Evolutionary conservation across 805 yeast genomes (phyloP), one percentile per base, ranked within the genome.

Genomic region (Ogataea nonfermentans): DNA sequence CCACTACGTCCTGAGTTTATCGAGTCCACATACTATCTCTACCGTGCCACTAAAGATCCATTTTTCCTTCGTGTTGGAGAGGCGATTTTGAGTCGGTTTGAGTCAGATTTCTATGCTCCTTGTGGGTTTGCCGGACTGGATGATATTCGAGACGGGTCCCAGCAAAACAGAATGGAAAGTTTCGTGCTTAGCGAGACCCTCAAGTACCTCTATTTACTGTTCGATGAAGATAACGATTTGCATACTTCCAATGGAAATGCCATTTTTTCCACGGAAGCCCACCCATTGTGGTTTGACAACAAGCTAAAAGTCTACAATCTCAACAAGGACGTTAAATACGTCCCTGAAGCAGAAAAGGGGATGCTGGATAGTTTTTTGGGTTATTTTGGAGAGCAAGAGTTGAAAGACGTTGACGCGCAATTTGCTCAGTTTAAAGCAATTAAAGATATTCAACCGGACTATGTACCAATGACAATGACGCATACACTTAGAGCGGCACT

Each of bases 1-100:
- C 96, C 96, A 2, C 66, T 90, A 30, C 67, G 98, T 39, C 98
- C 98, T 0, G 98, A 90, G 57, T 87, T 89, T 50, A 73, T 87
- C 29, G 98, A 90, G 57, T 84, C 95, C 0, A 87, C 95, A 0
- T 90, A 88, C 59, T 81, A 82, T 55, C 63, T 90, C 11, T 89
- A 83, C 55, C 67, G 84, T 28, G 95, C 96, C 2, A 90, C 97
- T 0, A 72, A 68, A 41, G 98, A 90, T 57, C 95, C 96, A 2
- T 70, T 88, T 54, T 89, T 81, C 58, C 63, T 90, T 13, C 78
- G 80, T 38, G 76, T 87, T 22, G 97, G 96, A 2, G 78, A 76
- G 44, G 69, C 78, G 19, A 66, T 86, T 6, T 57, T 90, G 41
- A 51, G 71, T 2, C 77, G 81, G 40, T 70, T 84, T 20, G 65